phyloP scores from a whole-genome alignment of 208 protist genomes.

The Acanthamoeba sp. region DNA sequence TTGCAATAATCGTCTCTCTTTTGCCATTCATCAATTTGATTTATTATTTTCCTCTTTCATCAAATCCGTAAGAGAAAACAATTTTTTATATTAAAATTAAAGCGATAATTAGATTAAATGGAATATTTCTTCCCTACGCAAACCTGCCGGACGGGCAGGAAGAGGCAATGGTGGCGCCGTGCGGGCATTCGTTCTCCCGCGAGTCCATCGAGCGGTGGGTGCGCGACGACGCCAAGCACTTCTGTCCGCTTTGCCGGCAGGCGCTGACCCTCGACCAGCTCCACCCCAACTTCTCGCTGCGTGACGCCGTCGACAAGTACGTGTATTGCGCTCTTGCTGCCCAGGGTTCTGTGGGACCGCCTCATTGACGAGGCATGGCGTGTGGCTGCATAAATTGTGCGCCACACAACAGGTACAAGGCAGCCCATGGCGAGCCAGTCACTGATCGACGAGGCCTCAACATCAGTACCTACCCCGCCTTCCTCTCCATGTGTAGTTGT shows the following conservation, averaged over 20 bases:
- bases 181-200: slow-evolving; percentile 42
- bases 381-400: too few relatives aligned
- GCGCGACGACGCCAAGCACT: slow-evolving; percentile 53
- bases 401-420: slow-evolving; percentile 25
- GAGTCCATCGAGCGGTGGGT: slow-evolving; percentile 35
- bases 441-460: slow-evolving; percentile 3
- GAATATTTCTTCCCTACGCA: background rate
- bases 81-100: background rate
- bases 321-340: background rate
- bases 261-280: slow-evolving; percentile 17
- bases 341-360: background rate
- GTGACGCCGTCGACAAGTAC: slow-evolving; percentile 63
- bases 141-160: slow-evolving; percentile 7
- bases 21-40: background rate
- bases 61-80: background rate
- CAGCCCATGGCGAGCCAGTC: background rate
- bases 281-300: slow-evolving; percentile 24
- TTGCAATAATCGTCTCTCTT: background rate
- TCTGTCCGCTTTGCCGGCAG: slow-evolving; percentile 39
- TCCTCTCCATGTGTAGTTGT: too few relatives aligned
- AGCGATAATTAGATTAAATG: too few relatives aligned
- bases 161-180: slow-evolving; percentile 31
- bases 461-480: background rate
- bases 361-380: too few relatives aligned
- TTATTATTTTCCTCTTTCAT: background rate